Percentiles rank a stretch among this genome's conserved stretches.
phyloP scores from a whole-genome alignment of 2,329 filamentous ascomycete genomes.

The Rasamsonia emersonii region DNA sequence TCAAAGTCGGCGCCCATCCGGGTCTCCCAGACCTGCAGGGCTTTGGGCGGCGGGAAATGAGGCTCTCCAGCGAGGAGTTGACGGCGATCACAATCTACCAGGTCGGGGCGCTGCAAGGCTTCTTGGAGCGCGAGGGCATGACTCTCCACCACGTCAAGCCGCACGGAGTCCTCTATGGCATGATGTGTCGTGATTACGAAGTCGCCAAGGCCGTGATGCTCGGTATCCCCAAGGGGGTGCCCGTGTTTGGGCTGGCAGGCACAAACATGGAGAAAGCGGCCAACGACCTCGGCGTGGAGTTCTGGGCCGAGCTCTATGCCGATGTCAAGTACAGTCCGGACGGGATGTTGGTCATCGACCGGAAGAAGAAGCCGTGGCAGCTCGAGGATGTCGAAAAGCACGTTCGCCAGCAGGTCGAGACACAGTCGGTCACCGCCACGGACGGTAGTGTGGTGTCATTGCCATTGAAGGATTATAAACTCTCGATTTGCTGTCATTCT shows the following conservation, averaged over 20 bases:
- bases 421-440: conserved; percentile 33
- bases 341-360: conserved; percentile 46
- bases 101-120: conserved; percentile 53
- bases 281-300: conserved; percentile 44
- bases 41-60: conserved; percentile 56
- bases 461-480: conserved; percentile 32
- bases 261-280: conserved; percentile 48
- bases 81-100: conserved; percentile 54
- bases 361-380: conserved; percentile 48
- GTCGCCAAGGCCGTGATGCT: conserved; percentile 45
- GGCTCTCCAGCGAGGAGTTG: conserved; percentile 48
- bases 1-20: conserved; percentile 55
- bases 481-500: conserved; percentile 41
- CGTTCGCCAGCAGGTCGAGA: conserved; percentile 34
- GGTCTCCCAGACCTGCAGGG: conserved; percentile 57
- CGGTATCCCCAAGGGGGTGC: conserved; percentile 43
- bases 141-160: conserved; percentile 55
- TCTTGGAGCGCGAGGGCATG: conserved; percentile 49
- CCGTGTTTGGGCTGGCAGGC: conserved; percentile 48
- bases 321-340: conserved; percentile 49
- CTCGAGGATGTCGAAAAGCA: conserved; percentile 32
- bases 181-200: conserved; percentile 46
- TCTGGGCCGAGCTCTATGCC: conserved; percentile 47
- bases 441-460: conserved; percentile 33
- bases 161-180: conserved; percentile 52